phyloP scores from a whole-genome alignment of 1,284 basidiomycete genomes.

The Cryptococcus amylolentus region DNA sequence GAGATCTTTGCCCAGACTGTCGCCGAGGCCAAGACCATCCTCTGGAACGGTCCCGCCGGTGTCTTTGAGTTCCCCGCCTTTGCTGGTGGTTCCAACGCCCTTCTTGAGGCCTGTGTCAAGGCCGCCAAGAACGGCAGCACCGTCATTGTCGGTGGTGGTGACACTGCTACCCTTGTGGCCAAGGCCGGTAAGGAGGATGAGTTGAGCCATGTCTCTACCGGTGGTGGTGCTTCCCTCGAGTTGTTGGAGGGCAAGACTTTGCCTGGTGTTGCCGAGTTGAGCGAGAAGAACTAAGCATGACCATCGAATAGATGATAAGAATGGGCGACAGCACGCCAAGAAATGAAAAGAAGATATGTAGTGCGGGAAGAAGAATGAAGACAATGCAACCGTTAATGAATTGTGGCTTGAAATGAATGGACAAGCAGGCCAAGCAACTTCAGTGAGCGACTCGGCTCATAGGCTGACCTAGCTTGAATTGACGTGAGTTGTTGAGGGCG shows the following conservation, averaged over 20 bases:
- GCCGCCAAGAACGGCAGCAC: conserved; percentile 82
- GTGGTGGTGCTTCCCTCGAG: conserved; percentile 93
- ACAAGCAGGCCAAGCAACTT: no score
- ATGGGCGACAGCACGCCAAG: not conserved
- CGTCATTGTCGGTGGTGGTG: conserved; percentile 92
- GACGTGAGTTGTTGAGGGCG: no score
- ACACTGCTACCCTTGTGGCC: conserved; percentile 86
- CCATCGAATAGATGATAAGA: not conserved
- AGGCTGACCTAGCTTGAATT: no score
- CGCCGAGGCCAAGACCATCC: conserved; percentile 86
- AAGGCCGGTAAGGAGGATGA: conserved; percentile 78
- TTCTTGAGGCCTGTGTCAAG: conserved; percentile 83
- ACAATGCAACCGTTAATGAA: not conserved
- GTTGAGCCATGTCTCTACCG: conserved; percentile 93
- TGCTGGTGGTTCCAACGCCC: conserved; percentile 75
- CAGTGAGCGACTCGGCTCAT: no score
- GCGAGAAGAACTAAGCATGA: conserved; percentile 56
- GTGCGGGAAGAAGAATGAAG: not conserved
- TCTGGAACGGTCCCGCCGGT: conserved; percentile 98
- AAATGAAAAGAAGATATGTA: not conserved
- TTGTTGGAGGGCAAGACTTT: conserved; percentile 93
- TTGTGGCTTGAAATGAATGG: no score
- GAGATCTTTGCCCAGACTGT: conserved; percentile 78
- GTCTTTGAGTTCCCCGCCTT: conserved; percentile 97
- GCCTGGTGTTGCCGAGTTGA: conserved; percentile 79